Evolutionary conservation across 2,329 filamentous ascomycete genomes (phyloP).

Genomic region (Venturia oleaginea): DNA sequence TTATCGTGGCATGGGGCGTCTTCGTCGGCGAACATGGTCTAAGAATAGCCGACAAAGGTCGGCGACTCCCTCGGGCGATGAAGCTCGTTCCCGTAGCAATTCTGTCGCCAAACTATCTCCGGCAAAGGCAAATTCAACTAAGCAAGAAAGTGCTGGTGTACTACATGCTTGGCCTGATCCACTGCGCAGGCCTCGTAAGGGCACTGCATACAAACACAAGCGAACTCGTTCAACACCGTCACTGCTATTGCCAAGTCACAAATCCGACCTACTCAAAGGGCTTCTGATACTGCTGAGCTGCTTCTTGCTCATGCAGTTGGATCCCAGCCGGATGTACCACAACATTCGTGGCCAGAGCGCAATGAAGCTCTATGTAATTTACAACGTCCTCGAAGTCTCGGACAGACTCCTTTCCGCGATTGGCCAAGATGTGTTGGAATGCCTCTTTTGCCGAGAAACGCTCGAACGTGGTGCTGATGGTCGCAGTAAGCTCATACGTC

Average conservation of each 20-base stretch:
- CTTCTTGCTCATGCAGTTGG: constrained; percentile 75
- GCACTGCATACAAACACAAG: constrained; percentile 45
- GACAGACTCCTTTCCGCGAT: constrained; percentile 85
- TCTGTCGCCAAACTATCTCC: constrained; percentile 1
- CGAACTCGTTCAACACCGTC: constrained; percentile 80
- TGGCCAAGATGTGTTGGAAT: constrained; percentile 93
- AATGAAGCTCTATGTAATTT: constrained; percentile 98
- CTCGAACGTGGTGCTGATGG: constrained; percentile 80
- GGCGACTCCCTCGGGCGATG: neutral
- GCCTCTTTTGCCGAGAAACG: constrained; percentile 86
- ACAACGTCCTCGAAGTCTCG: constrained; percentile 80
- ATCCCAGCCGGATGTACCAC: constrained; percentile 97
- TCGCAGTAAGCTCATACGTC: constrained; percentile 80
- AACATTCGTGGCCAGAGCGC: constrained; percentile 92
- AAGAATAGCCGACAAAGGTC: neutral
- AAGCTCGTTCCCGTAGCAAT: neutral
- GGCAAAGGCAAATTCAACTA: neutral
- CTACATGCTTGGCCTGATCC: constrained; percentile 11
- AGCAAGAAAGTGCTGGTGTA: constrained; percentile 7
- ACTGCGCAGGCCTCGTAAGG: constrained; percentile 22
- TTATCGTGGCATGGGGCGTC: constrained; percentile 65
- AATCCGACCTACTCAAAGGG: constrained; percentile 89
- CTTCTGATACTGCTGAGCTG: constrained; percentile 81
- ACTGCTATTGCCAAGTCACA: constrained; percentile 75
- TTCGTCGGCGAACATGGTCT: constrained; percentile 48